These are phyloP conservation scores for Colletotrichum destructivum DNA, from an alignment of 2,329 filamentous ascomycete species.

Conservation along the genomic window DNA sequence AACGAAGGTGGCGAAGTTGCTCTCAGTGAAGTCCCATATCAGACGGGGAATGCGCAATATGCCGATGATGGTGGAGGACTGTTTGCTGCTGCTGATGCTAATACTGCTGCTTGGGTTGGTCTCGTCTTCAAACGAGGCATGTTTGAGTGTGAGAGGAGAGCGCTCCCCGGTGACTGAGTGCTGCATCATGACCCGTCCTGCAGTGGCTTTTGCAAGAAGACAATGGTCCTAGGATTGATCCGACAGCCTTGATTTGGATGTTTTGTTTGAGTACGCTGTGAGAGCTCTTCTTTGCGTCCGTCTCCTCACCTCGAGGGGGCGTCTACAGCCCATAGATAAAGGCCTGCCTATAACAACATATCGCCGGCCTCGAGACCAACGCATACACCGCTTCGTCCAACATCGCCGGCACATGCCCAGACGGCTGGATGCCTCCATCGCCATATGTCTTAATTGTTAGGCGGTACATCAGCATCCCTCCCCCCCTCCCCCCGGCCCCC, in stretches of 20 bases:
- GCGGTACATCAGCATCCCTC: constrained; percentile 25
- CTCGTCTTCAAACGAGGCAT: constrained; percentile 24
- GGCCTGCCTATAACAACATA: not conserved
- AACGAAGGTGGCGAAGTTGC: constrained; percentile 40
- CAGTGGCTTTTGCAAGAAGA: not conserved
- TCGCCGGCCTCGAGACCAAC: not conserved
- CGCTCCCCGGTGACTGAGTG: constrained; percentile 1
- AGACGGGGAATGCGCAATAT: constrained; percentile 22
- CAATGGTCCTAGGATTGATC: constrained; percentile 14
- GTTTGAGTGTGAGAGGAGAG: constrained; percentile 31
- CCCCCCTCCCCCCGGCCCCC: too few species aligned
- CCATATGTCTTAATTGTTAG: constrained; percentile 34
- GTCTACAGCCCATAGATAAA: constrained; percentile 8
- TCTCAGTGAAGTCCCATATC: constrained; percentile 41
- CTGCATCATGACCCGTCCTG: constrained; percentile 6
- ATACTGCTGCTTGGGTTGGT: not conserved
- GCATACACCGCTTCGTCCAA: not conserved
- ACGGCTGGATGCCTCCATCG: constrained; percentile 12
- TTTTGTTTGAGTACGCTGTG: not conserved
- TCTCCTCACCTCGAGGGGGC: not conserved
- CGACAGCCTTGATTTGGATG: constrained; percentile 10
- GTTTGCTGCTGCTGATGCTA: not conserved
- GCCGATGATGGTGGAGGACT: not conserved
- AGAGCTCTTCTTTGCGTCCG: not conserved
- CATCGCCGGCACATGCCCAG: not conserved